Conservation (phyloP, 2,329 filamentous ascomycete species). For the Didymella pinodella region DNA sequence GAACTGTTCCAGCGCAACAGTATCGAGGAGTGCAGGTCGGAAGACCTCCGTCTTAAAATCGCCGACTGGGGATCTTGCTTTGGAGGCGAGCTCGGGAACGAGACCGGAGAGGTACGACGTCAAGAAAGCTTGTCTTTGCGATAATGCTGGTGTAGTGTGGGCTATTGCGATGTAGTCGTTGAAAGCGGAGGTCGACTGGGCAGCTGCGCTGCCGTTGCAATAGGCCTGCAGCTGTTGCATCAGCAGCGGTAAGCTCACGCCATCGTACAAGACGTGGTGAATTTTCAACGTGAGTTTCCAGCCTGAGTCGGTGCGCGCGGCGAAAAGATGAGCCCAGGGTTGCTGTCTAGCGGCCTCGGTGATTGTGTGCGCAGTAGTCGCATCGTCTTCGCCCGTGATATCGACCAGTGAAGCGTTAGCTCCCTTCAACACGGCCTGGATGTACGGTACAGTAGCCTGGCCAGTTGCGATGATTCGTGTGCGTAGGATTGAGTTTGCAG, state of each 20-base stretch:
- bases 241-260: constrained; percentile 74
- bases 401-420: constrained; percentile 45
- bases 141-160: constrained; percentile 2
- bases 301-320: constrained; percentile 37
- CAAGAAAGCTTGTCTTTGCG: constrained; percentile 59
- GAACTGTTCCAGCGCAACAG: constrained; percentile 52
- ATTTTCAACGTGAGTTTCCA: constrained; percentile 62
- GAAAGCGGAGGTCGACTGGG: constrained; percentile 44
- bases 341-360: constrained; percentile 25
- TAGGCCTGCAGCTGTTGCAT: constrained; percentile 60
- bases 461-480: constrained; percentile 69
- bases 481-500: constrained; percentile 69
- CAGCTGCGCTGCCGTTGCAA: constrained; percentile 46
- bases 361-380: constrained; percentile 6
- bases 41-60: constrained; percentile 55
- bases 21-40: constrained; percentile 57
- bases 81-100: constrained; percentile 17
- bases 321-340: constrained; percentile 50
- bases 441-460: constrained; percentile 59
- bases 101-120: constrained; percentile 53
- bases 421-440: constrained; percentile 68
- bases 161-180: constrained; percentile 51
- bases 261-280: constrained; percentile 90
- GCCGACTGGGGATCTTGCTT: constrained; percentile 40
- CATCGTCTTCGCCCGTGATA: constrained; percentile 27